phyloP scores from a whole-genome alignment of 2,329 filamentous ascomycete species.

The Dactylella cylindrospora region DNA sequence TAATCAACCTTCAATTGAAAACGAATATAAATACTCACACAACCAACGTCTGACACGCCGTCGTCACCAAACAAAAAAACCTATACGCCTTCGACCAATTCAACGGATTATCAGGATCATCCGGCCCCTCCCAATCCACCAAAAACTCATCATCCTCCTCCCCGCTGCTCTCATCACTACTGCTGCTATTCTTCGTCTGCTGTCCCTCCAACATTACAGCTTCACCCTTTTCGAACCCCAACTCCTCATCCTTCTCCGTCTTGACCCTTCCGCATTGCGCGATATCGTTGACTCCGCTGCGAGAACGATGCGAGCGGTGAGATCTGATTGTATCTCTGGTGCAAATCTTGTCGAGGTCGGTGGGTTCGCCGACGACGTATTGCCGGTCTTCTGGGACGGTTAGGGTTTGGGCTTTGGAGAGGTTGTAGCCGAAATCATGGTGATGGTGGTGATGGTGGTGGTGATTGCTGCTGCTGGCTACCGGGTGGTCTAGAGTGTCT shows the following conservation, averaged over 20 bases:
- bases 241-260: background rate
- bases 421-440: too few species aligned
- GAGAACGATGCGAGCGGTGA: slow-evolving; percentile 22
- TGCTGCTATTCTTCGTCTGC: slow-evolving; percentile 5
- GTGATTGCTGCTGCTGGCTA: slow-evolving; percentile 6
- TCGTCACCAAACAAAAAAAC: slow-evolving; percentile 58
- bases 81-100: slow-evolving; percentile 67
- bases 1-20: slow-evolving; percentile 50
- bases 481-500: slow-evolving; percentile 4
- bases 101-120: slow-evolving; percentile 54
- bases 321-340: slow-evolving; percentile 2
- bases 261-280: slow-evolving; percentile 20
- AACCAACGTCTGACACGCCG: slow-evolving; percentile 62
- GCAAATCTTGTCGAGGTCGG: slow-evolving; percentile 33
- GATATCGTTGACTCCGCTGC: too few species aligned
- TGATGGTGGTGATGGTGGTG: too few species aligned
- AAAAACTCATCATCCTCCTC: slow-evolving; percentile 34
- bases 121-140: slow-evolving; percentile 48
- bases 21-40: slow-evolving; percentile 53
- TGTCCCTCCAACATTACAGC: background rate
- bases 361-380: slow-evolving; percentile 36
- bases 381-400: slow-evolving; percentile 24
- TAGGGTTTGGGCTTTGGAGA: too few species aligned
- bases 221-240: slow-evolving; percentile 10
- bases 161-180: background rate